Base-by-base conservation (phyloP, 768 basidiomycete species). In the Tulasnella sp. region DNA sequence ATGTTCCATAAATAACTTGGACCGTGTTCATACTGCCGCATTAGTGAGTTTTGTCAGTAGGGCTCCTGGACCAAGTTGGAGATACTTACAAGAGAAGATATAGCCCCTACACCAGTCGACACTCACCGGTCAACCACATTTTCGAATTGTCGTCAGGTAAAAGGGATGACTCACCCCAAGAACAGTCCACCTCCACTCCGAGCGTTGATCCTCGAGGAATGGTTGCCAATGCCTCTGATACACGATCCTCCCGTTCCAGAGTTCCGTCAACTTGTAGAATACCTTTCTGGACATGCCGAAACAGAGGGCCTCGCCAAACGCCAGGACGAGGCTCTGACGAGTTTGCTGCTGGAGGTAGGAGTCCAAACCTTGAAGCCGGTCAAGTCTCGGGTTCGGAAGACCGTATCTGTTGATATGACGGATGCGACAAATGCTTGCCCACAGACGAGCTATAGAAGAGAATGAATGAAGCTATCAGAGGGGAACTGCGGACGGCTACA, bases 381-480 rank as follows among this genome's bases (percentile, higher is more conserved):
- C 67, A 22, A 69, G n/a, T 32, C 67, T 41, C 26, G 67, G 67
- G 17, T 34, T 26, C 19, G 34, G 29, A 19, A 69, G 36, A 2
- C 67, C 67, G 16, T 69, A 42, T 19, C 29, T 47, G 32, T 69
- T 69, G 67, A 69, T 47, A 39, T 69, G 67, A 29, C 67, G 39
- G 14, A n/a, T 44, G 34, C 67, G 34, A 19, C 67, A 35, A 32
- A 69, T 69, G 17, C 29, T 44, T 14, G 32, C 9, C 67, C 37
- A 42, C 1, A 69, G 9, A 34, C 67, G 67, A 44, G 39, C 67
- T 69, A 22, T 3, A 4, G 9, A 4, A 12, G 63, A n/a, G 29
- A 3, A 35, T n/a, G 11, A 4, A 36, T 35, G n/a, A 35, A 65
- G 7, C 2, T 34, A 19, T 6, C 26, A 1, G n/a, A n/a, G 35